These are phyloP conservation scores for Coleophoma cylindrospora DNA, from an alignment of 2,329 filamentous ascomycete species.

Conservation along the genomic window DNA sequence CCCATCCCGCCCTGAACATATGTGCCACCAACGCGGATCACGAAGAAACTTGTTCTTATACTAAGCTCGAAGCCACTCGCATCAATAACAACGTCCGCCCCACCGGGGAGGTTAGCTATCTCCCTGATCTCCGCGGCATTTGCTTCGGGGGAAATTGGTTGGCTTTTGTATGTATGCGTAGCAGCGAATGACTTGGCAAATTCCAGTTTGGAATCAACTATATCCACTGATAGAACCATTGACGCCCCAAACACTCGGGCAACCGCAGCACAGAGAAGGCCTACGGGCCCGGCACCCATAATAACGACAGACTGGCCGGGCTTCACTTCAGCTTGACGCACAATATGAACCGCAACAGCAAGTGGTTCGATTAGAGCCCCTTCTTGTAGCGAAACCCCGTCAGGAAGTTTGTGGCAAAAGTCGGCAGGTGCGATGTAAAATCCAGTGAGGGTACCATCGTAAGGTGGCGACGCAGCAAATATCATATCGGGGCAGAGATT, in stretches of 20 bases:
- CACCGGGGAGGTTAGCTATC: conserved; percentile 56
- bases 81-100: conserved; percentile 76
- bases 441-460: no score
- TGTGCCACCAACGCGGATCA: conserved; percentile 64
- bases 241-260: conserved; percentile 77
- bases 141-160: conserved; percentile 58
- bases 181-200: conserved; percentile 72
- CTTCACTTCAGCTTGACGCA: no score
- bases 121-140: conserved; percentile 67
- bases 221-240: conserved; percentile 80
- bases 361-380: no score
- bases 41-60: conserved; percentile 70
- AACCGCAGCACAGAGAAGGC: conserved; percentile 81
- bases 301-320: conserved; percentile 77
- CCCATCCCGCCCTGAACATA: conserved; percentile 92
- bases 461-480: no score
- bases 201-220: conserved; percentile 71
- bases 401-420: no score
- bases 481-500: no score
- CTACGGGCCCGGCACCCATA: conserved; percentile 84
- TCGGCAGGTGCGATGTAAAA: no score
- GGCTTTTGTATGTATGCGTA: conserved; percentile 64
- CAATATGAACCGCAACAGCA: no score
- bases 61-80: conserved; percentile 74
- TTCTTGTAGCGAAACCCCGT: no score